phyloP scores from a whole-genome alignment of 2,329 filamentous ascomycete species.

The Colletotrichum trifolii region DNA sequence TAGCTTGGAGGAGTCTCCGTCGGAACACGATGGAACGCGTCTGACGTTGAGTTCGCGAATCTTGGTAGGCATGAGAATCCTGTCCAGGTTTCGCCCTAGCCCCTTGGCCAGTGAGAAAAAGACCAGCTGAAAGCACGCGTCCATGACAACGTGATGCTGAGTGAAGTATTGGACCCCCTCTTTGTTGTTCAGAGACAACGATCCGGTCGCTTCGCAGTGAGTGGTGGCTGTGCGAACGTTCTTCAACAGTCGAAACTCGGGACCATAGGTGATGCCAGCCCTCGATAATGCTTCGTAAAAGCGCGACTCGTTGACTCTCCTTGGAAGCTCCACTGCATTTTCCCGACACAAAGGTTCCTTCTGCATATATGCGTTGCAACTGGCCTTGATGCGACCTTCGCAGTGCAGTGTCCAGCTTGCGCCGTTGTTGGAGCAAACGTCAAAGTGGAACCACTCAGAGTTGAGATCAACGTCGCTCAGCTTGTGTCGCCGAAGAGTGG shows the following conservation, averaged over 20 bases:
- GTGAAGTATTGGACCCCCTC: too few species aligned
- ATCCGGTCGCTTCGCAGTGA: neutral
- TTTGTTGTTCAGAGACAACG: neutral
- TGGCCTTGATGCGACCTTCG: conserved; percentile 52
- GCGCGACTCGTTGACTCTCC: conserved; percentile 32
- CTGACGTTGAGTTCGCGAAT: conserved; percentile 8
- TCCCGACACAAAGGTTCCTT: neutral
- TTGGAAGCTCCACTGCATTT: conserved; percentile 16
- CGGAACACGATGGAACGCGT: too few species aligned
- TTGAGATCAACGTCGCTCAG: conserved; percentile 41
- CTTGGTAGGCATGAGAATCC: conserved; percentile 26
- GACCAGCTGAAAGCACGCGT: conserved; percentile 28
- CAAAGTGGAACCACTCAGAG: conserved; percentile 16
- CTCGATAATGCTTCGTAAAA: conserved; percentile 26
- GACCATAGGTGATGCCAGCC: conserved; percentile 28
- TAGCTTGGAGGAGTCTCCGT: too few species aligned
- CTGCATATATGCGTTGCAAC: neutral
- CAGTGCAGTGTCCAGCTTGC: conserved; percentile 16
- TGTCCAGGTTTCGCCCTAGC: conserved; percentile 14
- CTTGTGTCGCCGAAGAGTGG: neutral
- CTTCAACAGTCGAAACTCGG: conserved; percentile 21
- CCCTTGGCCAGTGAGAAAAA: conserved; percentile 21
- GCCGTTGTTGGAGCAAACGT: conserved; percentile 8
- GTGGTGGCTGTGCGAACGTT: conserved; percentile 9
- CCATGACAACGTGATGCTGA: conserved; percentile 11